Base-by-base conservation (phyloP, 805 yeast species). In the Debaryomyces tyrocola region DNA sequence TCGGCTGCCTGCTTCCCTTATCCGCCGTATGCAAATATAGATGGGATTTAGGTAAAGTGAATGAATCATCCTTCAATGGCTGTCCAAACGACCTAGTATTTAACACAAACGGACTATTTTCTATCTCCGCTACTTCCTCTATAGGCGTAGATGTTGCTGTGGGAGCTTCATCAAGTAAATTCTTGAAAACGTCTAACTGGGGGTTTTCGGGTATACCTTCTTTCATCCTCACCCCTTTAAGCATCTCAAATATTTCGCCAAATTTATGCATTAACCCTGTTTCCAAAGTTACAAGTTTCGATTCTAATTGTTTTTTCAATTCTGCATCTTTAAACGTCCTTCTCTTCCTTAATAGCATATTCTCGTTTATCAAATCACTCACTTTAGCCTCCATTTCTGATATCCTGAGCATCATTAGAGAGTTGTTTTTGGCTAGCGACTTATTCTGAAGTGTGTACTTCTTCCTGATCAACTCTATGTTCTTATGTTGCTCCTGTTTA, bases 401-500 rank as follows among this genome's bases (percentile, higher is more conserved):
- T 20, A 85, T 67, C 51, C 72, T 78, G 33, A 74, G 59, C 72
- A 77, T 69, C 58, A 84, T 65, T 18, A 71, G 59, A 2, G 85
- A 75, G 58, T 82, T 84, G 41, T 75, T 78, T 50, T 74, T 79
- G 0, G 88, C 88, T 21, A 86, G 62, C n/a, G 77, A 74, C 44
- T 70, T 72, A 61, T 85, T 85, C 55, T 80, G 84, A n/a, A 58
- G 59, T 5, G 60, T 41, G 44, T 69, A 74, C 39, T 63, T 56
- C 63, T 74, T 41, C 51, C 58, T 37, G 55, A 56, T 46, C 59
- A 62, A 9, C 55, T 62, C 45, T 50, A 37, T 38, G 20, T 44
- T 29, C 15, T 20, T 12, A 18, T 27, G 15, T 35, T 38, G 38
- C 10, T 36, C 17, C 33, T 37, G 31, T 33, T 43, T 38, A 36